A percentile compares a stretch with the other conserved stretches of the same genome.
Conservation (phyloP, 148 eudicot species). For the Oxyria digyna region DNA sequence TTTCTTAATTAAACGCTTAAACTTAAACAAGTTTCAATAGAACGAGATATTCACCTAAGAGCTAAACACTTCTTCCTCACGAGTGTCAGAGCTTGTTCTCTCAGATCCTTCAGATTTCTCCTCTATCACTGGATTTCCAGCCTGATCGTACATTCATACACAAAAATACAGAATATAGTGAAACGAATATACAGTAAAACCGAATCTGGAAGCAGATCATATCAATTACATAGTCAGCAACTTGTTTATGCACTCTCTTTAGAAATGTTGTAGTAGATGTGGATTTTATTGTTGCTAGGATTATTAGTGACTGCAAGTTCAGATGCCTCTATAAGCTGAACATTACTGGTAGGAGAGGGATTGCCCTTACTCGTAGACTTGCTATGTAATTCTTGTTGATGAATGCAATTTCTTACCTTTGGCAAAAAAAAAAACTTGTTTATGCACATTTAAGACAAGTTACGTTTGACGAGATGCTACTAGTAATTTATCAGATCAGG, state of each 20-base stretch:
- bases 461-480: background rate
- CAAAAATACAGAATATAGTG: background rate
- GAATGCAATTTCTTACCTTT: too few relatives aligned
- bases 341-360: too few relatives aligned
- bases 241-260: too few relatives aligned
- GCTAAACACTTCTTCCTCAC: background rate
- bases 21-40: background rate
- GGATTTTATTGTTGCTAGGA: too few relatives aligned
- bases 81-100: background rate
- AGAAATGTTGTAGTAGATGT: too few relatives aligned
- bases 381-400: too few relatives aligned
- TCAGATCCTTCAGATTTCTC: constrained; percentile 1
- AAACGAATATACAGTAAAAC: background rate
- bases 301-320: too few relatives aligned
- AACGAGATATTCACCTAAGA: background rate
- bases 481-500: background rate
- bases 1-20: background rate
- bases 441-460: background rate
- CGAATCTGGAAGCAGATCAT: background rate
- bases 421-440: too few relatives aligned
- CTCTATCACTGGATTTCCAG: background rate
- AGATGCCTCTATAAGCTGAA: too few relatives aligned
- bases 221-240: background rate
- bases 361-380: too few relatives aligned
- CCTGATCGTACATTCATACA: background rate